These are phyloP conservation scores for Toxicodendron radicans DNA, from an alignment of 345 rosid genomes.

Conservation along the genomic window DNA sequence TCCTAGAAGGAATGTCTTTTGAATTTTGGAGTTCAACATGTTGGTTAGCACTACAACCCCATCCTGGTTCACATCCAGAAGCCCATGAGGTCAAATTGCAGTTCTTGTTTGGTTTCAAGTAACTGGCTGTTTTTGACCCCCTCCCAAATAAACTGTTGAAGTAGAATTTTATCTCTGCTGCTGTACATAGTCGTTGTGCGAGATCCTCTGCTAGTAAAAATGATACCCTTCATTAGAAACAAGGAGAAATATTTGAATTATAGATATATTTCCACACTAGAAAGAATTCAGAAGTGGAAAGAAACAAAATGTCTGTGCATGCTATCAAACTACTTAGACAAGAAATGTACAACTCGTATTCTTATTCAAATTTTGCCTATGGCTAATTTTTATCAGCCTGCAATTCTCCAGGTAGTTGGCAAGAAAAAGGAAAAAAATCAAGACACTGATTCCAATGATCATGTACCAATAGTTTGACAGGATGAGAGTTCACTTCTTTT, in stretches of 20 bases:
- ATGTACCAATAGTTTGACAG: too few species aligned
- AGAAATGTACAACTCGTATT: too few species aligned
- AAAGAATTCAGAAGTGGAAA: neutral
- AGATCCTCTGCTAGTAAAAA: conserved; percentile 56
- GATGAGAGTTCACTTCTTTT: too few species aligned
- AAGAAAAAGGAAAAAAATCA: too few species aligned
- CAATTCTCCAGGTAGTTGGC: too few species aligned
- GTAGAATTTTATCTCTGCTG: conserved; percentile 77
- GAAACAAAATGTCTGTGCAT: neutral
- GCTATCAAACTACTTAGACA: neutral
- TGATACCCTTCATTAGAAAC: conserved; percentile 17
- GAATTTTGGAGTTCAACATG: conserved; percentile 45
- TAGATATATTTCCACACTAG: neutral
- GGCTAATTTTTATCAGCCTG: too few species aligned
- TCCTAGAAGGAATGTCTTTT: conserved; percentile 56
- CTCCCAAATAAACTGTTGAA: conserved; percentile 45
- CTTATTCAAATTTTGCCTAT: too few species aligned
- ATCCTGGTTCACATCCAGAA: conserved; percentile 91
- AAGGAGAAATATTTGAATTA: neutral
- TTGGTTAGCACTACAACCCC: conserved; percentile 64
- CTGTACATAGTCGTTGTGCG: conserved; percentile 64
- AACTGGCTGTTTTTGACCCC: conserved; percentile 32
- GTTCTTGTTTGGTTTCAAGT: conserved; percentile 63
- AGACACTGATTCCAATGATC: too few species aligned
- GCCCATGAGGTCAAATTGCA: conserved; percentile 78